Percentiles rank a stretch among this genome's conserved stretches.
Conservation (phyloP, 495 filamentous ascomycete genomes). For the Xeromyces bisporus region DNA sequence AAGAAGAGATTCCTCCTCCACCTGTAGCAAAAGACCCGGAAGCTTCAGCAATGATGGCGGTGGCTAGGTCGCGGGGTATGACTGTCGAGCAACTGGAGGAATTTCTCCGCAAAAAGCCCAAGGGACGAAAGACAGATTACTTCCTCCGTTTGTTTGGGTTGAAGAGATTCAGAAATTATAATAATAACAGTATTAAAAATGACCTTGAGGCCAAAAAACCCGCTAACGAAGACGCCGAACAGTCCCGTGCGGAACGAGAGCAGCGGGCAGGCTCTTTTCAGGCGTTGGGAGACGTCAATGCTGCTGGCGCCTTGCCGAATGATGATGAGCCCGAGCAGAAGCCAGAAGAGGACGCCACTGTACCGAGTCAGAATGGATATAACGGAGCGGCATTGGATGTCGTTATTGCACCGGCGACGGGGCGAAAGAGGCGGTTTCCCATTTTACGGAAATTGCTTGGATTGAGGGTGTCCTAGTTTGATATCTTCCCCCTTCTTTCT, state of each 20-base stretch:
- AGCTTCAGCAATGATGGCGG: constrained; percentile 22
- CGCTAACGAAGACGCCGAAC: constrained; percentile 10
- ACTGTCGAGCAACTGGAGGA: constrained; percentile 23
- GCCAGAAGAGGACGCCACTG: constrained; percentile 2
- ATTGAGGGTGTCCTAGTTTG: background rate
- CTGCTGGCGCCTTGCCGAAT: background rate
- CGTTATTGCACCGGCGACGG: constrained; percentile 17
- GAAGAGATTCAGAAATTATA: constrained; percentile 21
- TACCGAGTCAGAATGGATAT: constrained; percentile 1
- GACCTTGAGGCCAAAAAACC: too few species aligned
- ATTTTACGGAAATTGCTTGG: constrained; percentile 33
- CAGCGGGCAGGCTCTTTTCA: constrained; percentile 1
- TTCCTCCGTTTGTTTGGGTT: constrained; percentile 24
- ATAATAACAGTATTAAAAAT: too few species aligned
- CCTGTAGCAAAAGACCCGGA: constrained; percentile 1
- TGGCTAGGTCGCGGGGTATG: constrained; percentile 26
- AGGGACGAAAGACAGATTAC: constrained; percentile 21
- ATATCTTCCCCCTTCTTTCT: background rate
- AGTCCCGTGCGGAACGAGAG: constrained; percentile 16
- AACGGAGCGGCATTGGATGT: constrained; percentile 13
- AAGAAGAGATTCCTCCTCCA: constrained; percentile 8
- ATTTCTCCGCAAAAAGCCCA: constrained; percentile 19
- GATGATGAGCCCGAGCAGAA: constrained; percentile 1
- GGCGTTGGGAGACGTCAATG: too few species aligned
- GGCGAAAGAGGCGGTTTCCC: constrained; percentile 35